Evolutionary conservation across 1,284 basidiomycete genomes (phyloP).

Genomic region (Pyrrhoderma lamaoense): DNA sequence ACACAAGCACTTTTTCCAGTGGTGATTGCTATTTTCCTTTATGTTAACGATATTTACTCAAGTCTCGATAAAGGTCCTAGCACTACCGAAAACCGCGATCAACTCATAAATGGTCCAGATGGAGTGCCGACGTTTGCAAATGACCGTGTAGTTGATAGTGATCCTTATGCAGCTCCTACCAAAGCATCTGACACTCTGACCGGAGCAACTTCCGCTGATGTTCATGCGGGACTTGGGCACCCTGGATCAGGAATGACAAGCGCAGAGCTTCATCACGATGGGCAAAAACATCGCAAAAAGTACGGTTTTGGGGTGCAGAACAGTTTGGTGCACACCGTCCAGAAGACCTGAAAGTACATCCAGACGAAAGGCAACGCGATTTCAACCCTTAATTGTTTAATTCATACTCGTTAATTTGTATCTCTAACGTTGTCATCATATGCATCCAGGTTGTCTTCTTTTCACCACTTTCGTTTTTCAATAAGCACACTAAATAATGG

Average conservation of each 20-base stretch:
- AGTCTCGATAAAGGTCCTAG: conserved; percentile 6
- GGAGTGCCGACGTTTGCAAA: conserved; percentile 8
- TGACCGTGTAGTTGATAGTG: conserved; percentile 19
- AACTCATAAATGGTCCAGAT: conserved; percentile 8
- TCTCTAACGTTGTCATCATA: no score
- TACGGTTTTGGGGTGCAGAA: conserved; percentile 16
- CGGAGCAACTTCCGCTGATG: conserved; percentile 29
- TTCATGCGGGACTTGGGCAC: conserved; percentile 28
- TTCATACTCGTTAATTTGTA: no score
- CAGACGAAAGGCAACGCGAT: conserved; percentile 8
- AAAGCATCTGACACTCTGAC: conserved; percentile 20
- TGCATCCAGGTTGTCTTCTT: no score
- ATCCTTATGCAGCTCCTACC: conserved; percentile 18
- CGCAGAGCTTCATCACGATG: conserved; percentile 29
- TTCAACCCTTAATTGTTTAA: not conserved
- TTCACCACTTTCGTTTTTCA: no score
- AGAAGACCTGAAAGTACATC: conserved; percentile 6
- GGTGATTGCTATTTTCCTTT: no score
- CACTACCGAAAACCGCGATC: conserved; percentile 9
- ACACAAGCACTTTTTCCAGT: no score
- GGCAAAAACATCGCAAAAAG: conserved; percentile 26
- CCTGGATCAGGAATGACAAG: conserved; percentile 29
- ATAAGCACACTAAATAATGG: no score
- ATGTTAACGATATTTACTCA: not conserved
- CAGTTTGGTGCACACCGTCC: conserved; percentile 17